Percentiles rank a stretch among this genome's conserved stretches.
Conservation (phyloP, 2,329 filamentous ascomycete species). For the Hypoxylon sp. region DNA sequence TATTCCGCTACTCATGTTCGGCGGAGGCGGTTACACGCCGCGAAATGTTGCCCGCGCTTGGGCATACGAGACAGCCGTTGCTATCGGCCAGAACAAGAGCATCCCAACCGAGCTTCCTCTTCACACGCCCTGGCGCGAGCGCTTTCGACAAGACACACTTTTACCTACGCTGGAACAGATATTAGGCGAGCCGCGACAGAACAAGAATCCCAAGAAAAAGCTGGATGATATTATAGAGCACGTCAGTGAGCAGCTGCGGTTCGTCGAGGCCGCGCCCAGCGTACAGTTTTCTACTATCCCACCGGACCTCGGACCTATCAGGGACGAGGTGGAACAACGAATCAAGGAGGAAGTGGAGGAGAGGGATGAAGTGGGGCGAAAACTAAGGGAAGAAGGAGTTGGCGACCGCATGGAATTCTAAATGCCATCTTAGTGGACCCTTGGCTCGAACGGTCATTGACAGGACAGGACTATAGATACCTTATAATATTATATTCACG, state of each 20-base stretch:
- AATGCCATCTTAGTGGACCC: not conserved
- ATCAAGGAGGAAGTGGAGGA: constrained; percentile 76
- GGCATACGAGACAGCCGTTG: constrained; percentile 96
- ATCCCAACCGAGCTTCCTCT: constrained; percentile 81
- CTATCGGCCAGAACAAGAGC: constrained; percentile 79
- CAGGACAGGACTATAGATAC: not conserved
- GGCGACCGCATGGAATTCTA: constrained; percentile 69
- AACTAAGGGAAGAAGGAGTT: constrained; percentile 69
- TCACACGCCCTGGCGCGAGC: constrained; percentile 87
- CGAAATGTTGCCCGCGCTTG: constrained; percentile 96
- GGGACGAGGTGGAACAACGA: constrained; percentile 78
- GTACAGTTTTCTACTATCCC: constrained; percentile 88
- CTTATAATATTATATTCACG: not conserved
- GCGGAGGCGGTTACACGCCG: constrained; percentile 95
- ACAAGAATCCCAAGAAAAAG: constrained; percentile 84
- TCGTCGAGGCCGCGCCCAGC: constrained; percentile 87
- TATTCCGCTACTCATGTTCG: constrained; percentile 89
- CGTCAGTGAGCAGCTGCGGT: constrained; percentile 87
- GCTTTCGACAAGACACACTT: constrained; percentile 89
- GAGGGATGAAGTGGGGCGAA: constrained; percentile 68
- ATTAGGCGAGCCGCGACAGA: constrained; percentile 77
- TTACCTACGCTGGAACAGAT: constrained; percentile 88
- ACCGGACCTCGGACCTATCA: constrained; percentile 77
- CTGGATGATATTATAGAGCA: constrained; percentile 82
- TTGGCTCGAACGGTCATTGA: not conserved